A percentile compares a stretch with the other conserved stretches of the same genome.
Evolutionary conservation across 2,329 filamentous ascomycete genomes (phyloP).

Genomic region (Nannizziopsis barbatae): DNA sequence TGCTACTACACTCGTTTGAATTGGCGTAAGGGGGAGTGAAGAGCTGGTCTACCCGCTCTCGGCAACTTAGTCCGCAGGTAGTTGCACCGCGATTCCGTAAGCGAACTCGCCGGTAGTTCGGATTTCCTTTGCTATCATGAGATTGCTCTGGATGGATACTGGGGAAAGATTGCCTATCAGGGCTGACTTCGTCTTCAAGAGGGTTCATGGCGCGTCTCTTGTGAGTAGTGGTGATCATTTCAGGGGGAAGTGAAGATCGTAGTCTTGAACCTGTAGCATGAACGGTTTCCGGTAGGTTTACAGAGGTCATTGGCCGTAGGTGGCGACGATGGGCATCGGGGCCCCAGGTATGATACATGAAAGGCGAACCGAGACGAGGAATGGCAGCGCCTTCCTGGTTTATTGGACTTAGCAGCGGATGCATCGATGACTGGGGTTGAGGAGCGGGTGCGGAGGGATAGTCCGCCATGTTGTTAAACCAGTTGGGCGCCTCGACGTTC

Average conservation of each 20-base stretch:
- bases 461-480: slow-evolving; percentile 25
- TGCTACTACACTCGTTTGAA: slow-evolving; percentile 20
- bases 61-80: slow-evolving; percentile 38
- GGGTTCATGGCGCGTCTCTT: slow-evolving; percentile 49
- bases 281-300: slow-evolving; percentile 34
- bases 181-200: slow-evolving; percentile 42
- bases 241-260: slow-evolving; percentile 46
- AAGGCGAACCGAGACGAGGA: slow-evolving; percentile 40
- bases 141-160: slow-evolving; percentile 26
- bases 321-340: slow-evolving; percentile 30
- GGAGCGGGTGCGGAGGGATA: not conserved
- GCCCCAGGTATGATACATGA: slow-evolving; percentile 41
- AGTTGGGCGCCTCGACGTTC: slow-evolving; percentile 13
- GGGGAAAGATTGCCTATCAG: slow-evolving; percentile 32
- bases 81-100: slow-evolving; percentile 53
- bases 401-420: not conserved
- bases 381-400: slow-evolving; percentile 19
- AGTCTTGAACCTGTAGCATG: slow-evolving; percentile 35
- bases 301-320: slow-evolving; percentile 23
- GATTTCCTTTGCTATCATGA: slow-evolving; percentile 30
- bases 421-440: slow-evolving; percentile 11
- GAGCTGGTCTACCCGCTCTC: slow-evolving; percentile 42
- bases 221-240: slow-evolving; percentile 43
- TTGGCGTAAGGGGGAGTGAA: slow-evolving; percentile 39
- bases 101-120: slow-evolving; percentile 46